Conservation (phyloP, 75 land plant species). For the Picea sitchensis region DNA sequence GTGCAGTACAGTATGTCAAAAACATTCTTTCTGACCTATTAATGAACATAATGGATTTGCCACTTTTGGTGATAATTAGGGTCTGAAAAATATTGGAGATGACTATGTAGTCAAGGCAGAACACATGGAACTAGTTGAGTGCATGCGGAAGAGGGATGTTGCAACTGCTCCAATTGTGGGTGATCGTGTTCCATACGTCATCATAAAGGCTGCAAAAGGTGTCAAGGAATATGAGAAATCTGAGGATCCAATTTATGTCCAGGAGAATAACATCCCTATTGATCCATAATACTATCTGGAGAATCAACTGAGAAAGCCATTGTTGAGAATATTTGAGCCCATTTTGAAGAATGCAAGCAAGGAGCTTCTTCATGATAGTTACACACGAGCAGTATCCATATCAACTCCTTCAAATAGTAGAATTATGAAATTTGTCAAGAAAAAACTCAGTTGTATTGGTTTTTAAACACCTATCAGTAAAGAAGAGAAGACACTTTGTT, state of each 20-base stretch:
- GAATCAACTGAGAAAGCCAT: constrained; percentile 91
- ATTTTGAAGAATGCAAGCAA: constrained; percentile 80
- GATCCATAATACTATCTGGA: constrained; percentile 41
- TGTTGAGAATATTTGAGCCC: constrained; percentile 92
- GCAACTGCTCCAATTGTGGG: constrained; percentile 99
- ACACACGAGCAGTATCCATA: constrained; percentile 52
- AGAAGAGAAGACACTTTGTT: constrained; percentile 69
- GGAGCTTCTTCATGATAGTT: too few species aligned
- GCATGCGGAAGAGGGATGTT: constrained; percentile 98
- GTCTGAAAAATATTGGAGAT: constrained; percentile 91
- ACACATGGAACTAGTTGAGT: constrained; percentile 98
- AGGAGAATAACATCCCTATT: constrained; percentile 87
- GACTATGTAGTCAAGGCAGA: constrained; percentile 96
- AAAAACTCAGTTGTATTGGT: constrained; percentile 89
- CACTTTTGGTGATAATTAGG: constrained; percentile 34
- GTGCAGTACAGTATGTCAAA: too few species aligned
- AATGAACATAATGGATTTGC: too few species aligned
- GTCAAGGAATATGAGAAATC: constrained; percentile 99
- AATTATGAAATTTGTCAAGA: constrained; percentile 97
- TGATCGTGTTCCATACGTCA: constrained; percentile 97
- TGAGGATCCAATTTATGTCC: constrained; percentile 97
- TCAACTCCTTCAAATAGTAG: constrained; percentile 96
- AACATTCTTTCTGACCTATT: too few species aligned
- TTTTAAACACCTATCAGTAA: constrained; percentile 80
- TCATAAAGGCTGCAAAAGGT: constrained; percentile 94